Conservation (phyloP, 129 eudicot genomes). For the Logfia minima region DNA sequence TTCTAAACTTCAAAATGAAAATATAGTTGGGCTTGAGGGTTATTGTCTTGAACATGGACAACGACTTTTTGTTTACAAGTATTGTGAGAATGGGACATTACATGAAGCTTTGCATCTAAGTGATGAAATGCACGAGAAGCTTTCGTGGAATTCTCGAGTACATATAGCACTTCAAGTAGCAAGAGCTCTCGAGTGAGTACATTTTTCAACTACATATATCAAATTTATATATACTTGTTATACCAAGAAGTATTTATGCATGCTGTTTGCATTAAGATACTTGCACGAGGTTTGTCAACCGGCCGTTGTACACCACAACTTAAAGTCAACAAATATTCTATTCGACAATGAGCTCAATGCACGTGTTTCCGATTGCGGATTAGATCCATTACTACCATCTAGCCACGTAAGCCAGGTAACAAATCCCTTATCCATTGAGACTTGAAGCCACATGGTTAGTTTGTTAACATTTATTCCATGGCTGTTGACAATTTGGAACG, state of each 20-base stretch:
- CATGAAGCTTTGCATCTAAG: slow-evolving; percentile 79
- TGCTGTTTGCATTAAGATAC: slow-evolving; percentile 48
- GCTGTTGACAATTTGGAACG: slow-evolving; percentile 7
- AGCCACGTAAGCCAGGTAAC: slow-evolving; percentile 59
- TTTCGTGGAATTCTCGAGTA: slow-evolving; percentile 82
- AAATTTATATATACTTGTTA: neutral
- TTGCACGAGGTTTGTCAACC: slow-evolving; percentile 86
- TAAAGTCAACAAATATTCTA: slow-evolving; percentile 79
- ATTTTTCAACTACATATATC: neutral
- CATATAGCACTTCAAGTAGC: slow-evolving; percentile 86
- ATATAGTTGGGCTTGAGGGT: slow-evolving; percentile 73
- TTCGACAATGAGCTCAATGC: slow-evolving; percentile 65
- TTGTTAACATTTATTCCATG: neutral
- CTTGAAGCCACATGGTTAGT: neutral
- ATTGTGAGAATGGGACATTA: slow-evolving; percentile 78
- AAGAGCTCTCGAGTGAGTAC: slow-evolving; percentile 82
- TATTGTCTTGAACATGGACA: slow-evolving; percentile 85
- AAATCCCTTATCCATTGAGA: neutral
- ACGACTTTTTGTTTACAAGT: slow-evolving; percentile 65
- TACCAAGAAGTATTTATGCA: neutral
- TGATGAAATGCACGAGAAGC: slow-evolving; percentile 63
- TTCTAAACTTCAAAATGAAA: slow-evolving; percentile 69
- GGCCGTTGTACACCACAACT: slow-evolving; percentile 70
- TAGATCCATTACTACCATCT: slow-evolving; percentile 66
- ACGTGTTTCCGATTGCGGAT: slow-evolving; percentile 88